A percentile compares a stretch with the other conserved stretches of the same genome.
Conservation (phyloP, 345 rosid species). For the Populus euphratica region DNA sequence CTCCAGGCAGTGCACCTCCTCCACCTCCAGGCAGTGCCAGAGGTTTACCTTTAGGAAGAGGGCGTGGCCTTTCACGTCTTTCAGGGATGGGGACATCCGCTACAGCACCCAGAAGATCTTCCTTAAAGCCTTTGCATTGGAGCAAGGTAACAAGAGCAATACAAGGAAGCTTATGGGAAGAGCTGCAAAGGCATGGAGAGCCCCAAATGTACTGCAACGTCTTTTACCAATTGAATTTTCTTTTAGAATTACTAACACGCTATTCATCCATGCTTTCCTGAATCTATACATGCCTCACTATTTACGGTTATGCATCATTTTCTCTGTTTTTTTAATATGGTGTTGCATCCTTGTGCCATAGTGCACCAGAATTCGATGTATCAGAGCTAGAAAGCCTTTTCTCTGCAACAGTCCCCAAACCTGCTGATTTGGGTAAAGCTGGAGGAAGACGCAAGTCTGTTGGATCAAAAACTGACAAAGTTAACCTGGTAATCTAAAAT, state of each 20-base stretch:
- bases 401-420: constrained; percentile 73
- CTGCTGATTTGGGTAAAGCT: constrained; percentile 53
- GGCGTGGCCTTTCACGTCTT: constrained; percentile 65
- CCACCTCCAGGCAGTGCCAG: constrained; percentile 60
- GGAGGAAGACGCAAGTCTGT: constrained; percentile 64
- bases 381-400: constrained; percentile 90
- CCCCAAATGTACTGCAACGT: constrained; percentile 60
- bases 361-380: constrained; percentile 90
- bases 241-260: constrained; percentile 3
- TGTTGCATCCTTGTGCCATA: constrained; percentile 24
- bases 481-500: constrained; percentile 60
- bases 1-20: constrained; percentile 66
- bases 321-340: constrained; percentile 11
- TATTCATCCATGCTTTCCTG: constrained; percentile 6
- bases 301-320: constrained; percentile 1
- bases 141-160: constrained; percentile 94
- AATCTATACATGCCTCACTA: background rate
- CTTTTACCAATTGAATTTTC: constrained; percentile 16
- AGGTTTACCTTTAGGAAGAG: constrained; percentile 53
- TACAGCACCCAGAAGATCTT: constrained; percentile 64
- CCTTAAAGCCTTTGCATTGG: constrained; percentile 96
- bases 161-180: constrained; percentile 99
- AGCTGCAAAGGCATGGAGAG: constrained; percentile 86
- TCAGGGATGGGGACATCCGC: constrained; percentile 26
- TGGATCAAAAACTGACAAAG: constrained; percentile 84